phyloP scores from a whole-genome alignment of 345 rosid genomes.

The Rhizophora mangle region DNA sequence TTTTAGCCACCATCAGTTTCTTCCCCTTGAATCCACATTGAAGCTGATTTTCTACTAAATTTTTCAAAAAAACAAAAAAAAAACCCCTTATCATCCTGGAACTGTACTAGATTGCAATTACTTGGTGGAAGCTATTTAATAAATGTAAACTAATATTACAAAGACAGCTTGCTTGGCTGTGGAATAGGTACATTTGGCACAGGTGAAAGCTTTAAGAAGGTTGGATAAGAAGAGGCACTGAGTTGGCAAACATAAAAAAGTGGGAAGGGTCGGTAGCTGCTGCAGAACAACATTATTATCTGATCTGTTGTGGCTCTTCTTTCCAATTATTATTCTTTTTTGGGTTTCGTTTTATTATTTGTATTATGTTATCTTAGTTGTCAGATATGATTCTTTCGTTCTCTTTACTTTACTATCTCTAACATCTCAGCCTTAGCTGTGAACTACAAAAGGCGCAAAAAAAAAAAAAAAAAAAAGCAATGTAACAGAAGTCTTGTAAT shows the following conservation, averaged over 20 bases:
- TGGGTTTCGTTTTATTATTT: conserved; percentile 11
- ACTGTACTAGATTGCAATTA: too few relatives aligned
- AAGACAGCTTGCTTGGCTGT: conserved; percentile 69
- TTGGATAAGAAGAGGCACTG: conserved; percentile 19
- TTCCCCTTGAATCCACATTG: too few relatives aligned
- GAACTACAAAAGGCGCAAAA: conserved; percentile 5
- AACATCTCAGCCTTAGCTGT: conserved; percentile 37
- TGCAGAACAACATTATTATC: conserved; percentile 49
- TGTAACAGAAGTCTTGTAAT: conserved; percentile 13
- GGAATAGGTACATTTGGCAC: conserved; percentile 45
- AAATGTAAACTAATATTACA: conserved; percentile 45
- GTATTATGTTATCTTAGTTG: conserved; percentile 23
- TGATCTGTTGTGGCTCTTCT: conserved; percentile 42
- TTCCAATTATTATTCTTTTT: conserved; percentile 4
- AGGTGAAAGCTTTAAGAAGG: conserved; percentile 33
- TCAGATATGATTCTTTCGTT: conserved; percentile 48
- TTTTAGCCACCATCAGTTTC: too few relatives aligned
- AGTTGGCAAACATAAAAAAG: conserved; percentile 26
- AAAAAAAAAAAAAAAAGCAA: not conserved
- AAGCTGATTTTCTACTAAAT: too few relatives aligned
- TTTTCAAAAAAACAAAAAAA: too few relatives aligned
- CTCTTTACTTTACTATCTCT: conserved; percentile 24
- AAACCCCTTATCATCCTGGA: too few relatives aligned
- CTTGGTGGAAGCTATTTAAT: not conserved
- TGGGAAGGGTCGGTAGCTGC: conserved; percentile 33